Base-by-base conservation (phyloP, 2,329 filamentous ascomycete species). In the Cercospora sp. region DNA sequence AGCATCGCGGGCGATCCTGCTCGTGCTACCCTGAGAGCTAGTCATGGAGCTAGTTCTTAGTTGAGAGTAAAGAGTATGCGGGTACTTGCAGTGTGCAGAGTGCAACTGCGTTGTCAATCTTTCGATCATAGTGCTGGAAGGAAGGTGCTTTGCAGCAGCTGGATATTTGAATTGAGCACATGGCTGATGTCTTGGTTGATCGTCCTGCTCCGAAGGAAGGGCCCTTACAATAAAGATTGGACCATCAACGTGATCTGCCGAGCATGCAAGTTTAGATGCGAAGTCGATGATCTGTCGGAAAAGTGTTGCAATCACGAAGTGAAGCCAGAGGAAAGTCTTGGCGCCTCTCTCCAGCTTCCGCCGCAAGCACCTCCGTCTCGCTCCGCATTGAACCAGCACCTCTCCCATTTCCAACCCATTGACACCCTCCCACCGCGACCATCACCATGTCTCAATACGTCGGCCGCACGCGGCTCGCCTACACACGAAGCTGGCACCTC, bases 401-500 rank as follows among this genome's bases (percentile, higher is more conserved):
- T 55, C 49, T 55, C 1, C 24, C 49, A 55, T 16, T 24, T 55
- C 24, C 49, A 55, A 0, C 24, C 24, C 49, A 28, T 30, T 30
- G 49, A 30, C 24, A 53, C 5, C 43, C 24, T 59, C 55, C 5
- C 55, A n/a, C 30, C 5, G 55, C 30, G 16, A 30, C 16, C 37
- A 40, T n/a, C 75, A 81, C 67, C 69, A 94, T 94, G 91, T 94
- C 91, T 74, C 91, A 93, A 85, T 90, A 88, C 73, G 83, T 93
- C 77, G 91, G 91, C 77, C 34, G 75, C 98, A 98, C 95, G 70
- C 92, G 92, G 79, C 90, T 99, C 72, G 94, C 95, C 83, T 99
- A 98, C 86, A 94, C 94, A 57, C 90, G 96, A 77, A 89, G 91
- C 84, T 99, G 96, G 95, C 95, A 99, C 82, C 89, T 91, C 89